Evolutionary conservation across 768 basidiomycete species (phyloP), one percentile per base, ranked within the genome.

Genomic region (Panellus pusillus): DNA sequence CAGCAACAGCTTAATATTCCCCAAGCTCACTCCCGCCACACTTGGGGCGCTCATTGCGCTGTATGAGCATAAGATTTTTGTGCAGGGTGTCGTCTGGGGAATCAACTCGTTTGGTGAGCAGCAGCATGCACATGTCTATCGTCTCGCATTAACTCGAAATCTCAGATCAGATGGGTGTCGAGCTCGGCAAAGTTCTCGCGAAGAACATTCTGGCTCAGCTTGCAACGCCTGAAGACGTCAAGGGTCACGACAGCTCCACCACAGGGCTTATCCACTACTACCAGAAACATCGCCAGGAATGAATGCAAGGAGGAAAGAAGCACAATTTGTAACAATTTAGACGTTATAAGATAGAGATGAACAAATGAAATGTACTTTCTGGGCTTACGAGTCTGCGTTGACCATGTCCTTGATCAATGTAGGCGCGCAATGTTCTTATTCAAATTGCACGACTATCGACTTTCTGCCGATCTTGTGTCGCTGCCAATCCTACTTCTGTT

Each of bases 51-150:
- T 97, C 50, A 89, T 97, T 66, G 92, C 89, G 14, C 66, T 97
- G 60, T 97, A 96, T 68, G 94, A 98, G 73, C 97, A 99, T 80
- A 99, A 99, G 79, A 97, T 99, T 68, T 98, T 98, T 72, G 89
- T 91, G 0, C 97, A 98, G 69, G 97, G 97, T 67, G 88, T 91
- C 41, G 79, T 98, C 54, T 98, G 94, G 95, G 95, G 95, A 20
- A 96, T 99, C 79, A 98, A 99, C 79, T 94, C 93, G 3, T 98
- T 93, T 69, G 95, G 92, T 92, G 48, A 31, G 81, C 69, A n/a
- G 6, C n/a, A 24, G 24, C 24, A 24, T 24, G 24, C 41, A 8
- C 39, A 9, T 18, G 20, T 28, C 29, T 31, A 48, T 1, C 2
- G 12, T 2, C 19, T 37, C 24, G 24, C 6, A 27, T 46, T 47